These are phyloP conservation scores for Fagopyrum esculentum DNA, from an alignment of 148 eudicot genomes.

Conservation along the genomic window DNA sequence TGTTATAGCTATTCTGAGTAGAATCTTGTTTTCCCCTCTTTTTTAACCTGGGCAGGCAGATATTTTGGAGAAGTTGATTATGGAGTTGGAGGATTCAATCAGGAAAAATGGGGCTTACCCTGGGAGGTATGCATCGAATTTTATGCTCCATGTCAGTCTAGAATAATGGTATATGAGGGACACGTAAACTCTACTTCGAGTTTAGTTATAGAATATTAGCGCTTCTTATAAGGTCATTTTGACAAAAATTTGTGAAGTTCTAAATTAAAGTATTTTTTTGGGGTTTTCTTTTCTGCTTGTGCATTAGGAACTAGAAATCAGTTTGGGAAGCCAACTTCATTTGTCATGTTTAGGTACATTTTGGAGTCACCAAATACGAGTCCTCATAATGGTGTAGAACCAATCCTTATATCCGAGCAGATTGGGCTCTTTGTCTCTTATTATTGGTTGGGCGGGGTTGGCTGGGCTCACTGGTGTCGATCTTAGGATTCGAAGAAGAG, in stretches of 20 bases:
- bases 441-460: too few relatives aligned
- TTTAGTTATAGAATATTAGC: not conserved
- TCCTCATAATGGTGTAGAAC: not conserved
- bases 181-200: not conserved
- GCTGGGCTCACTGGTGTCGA: too few relatives aligned
- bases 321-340: too few relatives aligned
- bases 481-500: too few relatives aligned
- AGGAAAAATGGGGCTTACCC: conserved; percentile 71
- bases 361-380: not conserved
- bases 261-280: not conserved
- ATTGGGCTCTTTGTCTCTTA: not conserved
- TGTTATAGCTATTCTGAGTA: not conserved
- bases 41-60: conserved; percentile 51
- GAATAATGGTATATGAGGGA: not conserved
- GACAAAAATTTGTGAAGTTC: not conserved
- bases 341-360: not conserved
- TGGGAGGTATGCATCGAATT: conserved; percentile 44
- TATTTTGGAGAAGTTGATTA: conserved; percentile 60
- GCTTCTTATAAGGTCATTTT: not conserved
- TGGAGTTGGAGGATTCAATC: conserved; percentile 66
- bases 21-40: not conserved
- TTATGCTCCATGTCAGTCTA: not conserved
- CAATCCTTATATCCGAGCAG: not conserved
- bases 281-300: not conserved
- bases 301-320: too few relatives aligned